Percentiles rank a stretch among this genome's conserved stretches.
Evolutionary conservation across 257 asterid species (phyloP).

Genomic region (Rubia yunnanensis): DNA sequence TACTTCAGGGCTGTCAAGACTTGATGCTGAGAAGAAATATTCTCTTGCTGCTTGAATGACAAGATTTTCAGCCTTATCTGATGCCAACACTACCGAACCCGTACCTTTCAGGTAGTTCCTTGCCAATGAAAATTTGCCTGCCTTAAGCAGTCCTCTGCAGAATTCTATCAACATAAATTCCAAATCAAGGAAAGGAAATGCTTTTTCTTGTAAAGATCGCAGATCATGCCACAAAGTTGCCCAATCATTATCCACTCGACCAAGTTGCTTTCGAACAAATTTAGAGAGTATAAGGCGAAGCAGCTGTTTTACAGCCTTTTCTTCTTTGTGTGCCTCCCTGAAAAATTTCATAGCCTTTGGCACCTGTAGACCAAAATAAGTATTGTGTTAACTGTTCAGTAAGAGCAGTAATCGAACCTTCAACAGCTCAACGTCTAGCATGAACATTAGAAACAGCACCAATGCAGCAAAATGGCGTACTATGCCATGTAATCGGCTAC

Average conservation of each 20-base stretch:
- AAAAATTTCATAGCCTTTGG: constrained; percentile 84
- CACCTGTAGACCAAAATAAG: constrained; percentile 40
- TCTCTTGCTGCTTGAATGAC: constrained; percentile 98
- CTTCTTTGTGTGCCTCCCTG: constrained; percentile 55
- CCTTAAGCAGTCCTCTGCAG: constrained; percentile 96
- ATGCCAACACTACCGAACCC: constrained; percentile 66
- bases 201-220: constrained; percentile 84
- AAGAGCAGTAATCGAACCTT: constrained; percentile 1
- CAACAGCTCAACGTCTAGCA: not conserved
- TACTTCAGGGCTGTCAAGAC: constrained; percentile 89
- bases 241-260: constrained; percentile 92
- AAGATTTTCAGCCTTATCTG: constrained; percentile 90
- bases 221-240: constrained; percentile 93
- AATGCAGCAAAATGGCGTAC: not conserved
- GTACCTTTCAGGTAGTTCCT: constrained; percentile 91
- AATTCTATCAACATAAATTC: constrained; percentile 85
- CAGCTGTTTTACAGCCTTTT: constrained; percentile 80
- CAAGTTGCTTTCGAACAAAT: constrained; percentile 75
- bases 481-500: not conserved
- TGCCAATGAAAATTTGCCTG: constrained; percentile 87
- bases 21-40: constrained; percentile 95
- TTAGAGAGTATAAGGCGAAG: constrained; percentile 91
- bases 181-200: constrained; percentile 81
- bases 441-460: not conserved
- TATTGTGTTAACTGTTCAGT: not conserved